Evolutionary conservation across 129 eudicot genomes (phyloP), one percentile per base, ranked within the genome.

Genomic region (Scalesia atractyloides): DNA sequence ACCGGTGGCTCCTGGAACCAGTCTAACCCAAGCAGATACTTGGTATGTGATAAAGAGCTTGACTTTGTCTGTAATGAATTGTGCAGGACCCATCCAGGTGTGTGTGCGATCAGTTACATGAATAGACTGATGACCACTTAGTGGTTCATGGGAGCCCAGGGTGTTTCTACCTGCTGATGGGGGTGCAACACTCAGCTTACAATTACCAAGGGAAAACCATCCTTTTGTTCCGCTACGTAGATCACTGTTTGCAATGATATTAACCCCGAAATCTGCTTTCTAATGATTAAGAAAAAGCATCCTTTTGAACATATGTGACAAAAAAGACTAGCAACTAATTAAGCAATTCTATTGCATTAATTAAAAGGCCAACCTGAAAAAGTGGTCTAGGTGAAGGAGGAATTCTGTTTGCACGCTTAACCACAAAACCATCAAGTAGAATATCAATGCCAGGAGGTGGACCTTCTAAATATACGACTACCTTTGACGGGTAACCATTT

Each of bases 11-110:
- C 81, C 81, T n/a, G 70, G 74, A 17, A 85, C 87, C 52, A 89
- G 65, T 19, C 85, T 80, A 64, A 93, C 96, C 98, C 98, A 93
- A 47, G 90, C 98, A 12, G 95, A 93, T n/a, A 93, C 96, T 76
- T 93, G 98, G 79, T 93, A 87, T 7, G 96, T 93, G 79, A 85
- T 20, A 78, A 69, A 85, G 66, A 85, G 88, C 76, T 87, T 74
- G 16, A 93, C 53, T 66, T 85, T 88, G 47, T 89, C 92, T 1
- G 98, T 87, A 7, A 56, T 87, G 50, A 68, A 82, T 79, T 90
- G 91, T 46, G 96, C 94, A 3, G 94, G 96, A 64, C 93, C 94
- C 89, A 87, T 87, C 94, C 94, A 90, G 48, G 77, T 84, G 66
- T 90, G 84, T 49, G 89, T 78, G 37, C 93, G 96, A 24, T 87